Conservation (phyloP, 2,329 filamentous ascomycete genomes). For the Paraphoma sp. region DNA sequence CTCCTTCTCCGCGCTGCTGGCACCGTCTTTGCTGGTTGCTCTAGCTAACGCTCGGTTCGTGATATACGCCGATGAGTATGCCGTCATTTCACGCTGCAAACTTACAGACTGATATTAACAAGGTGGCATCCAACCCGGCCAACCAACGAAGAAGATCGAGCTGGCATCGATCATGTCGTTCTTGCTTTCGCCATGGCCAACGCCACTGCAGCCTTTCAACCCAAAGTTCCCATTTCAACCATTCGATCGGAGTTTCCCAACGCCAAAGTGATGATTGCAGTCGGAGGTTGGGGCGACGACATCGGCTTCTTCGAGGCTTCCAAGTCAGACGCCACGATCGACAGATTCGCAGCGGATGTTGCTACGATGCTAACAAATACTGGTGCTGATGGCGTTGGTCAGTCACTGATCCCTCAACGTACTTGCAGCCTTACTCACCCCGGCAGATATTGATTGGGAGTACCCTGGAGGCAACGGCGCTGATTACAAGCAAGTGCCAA, state of each 20-base stretch:
- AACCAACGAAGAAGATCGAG: slow-evolving; percentile 29
- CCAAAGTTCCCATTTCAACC: slow-evolving; percentile 60
- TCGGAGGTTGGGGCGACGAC: slow-evolving; percentile 78
- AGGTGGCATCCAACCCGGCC: slow-evolving; percentile 45
- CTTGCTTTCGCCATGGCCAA: slow-evolving; percentile 49
- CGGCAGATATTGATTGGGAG: slow-evolving; percentile 71
- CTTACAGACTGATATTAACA: neutral
- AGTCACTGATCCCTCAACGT: slow-evolving; percentile 19
- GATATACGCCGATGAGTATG: slow-evolving; percentile 44
- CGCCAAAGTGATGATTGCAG: slow-evolving; percentile 72
- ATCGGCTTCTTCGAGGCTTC: slow-evolving; percentile 67
- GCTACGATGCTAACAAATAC: slow-evolving; percentile 66
- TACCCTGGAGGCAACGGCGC: slow-evolving; percentile 69
- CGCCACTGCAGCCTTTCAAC: slow-evolving; percentile 55
- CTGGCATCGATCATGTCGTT: slow-evolving; percentile 45
- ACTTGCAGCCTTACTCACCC: neutral
- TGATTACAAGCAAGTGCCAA: slow-evolving; percentile 70
- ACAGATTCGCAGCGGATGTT: slow-evolving; percentile 69
- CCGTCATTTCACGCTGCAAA: neutral
- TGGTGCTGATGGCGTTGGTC: slow-evolving; percentile 70
- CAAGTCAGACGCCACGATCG: slow-evolving; percentile 58
- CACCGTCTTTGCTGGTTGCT: slow-evolving; percentile 17
- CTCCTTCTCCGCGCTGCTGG: slow-evolving; percentile 17
- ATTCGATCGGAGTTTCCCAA: slow-evolving; percentile 61
- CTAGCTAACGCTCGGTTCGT: slow-evolving; percentile 34